Base-by-base conservation (phyloP, 441 rosid species). In the Erysimum cheiri region DNA sequence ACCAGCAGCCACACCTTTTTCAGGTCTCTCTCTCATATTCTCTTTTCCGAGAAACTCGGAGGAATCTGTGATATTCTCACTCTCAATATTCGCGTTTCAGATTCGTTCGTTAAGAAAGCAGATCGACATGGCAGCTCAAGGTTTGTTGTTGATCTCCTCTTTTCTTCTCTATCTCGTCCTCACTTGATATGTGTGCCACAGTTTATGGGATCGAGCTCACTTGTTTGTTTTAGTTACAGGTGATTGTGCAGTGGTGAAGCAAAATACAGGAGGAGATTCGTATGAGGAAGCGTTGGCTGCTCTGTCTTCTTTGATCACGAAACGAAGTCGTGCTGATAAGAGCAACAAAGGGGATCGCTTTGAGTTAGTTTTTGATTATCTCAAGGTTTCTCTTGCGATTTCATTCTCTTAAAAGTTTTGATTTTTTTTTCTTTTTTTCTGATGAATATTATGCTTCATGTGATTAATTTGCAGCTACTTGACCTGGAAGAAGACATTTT, bases 241-340 rank as follows among this genome's bases (percentile, higher is more conserved):
- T 4, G 78, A 37, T 22, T 48, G 47, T 56, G 85, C 72, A 67
- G 72, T 82, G 28, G 64, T 74, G 56, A 57, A 77, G 48, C 60
- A 58, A 3, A 67, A 71, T 24, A 41, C 40, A 46, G 48, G 60
- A 31, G 61, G 65, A 52, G 61, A 75, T 77, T 56, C 82, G 14
- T 95, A 87, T 50, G 92, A 85, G 17, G 96, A 83, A 78, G 91
- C 93, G 12, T 70, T 92, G 92, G 93, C 89, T 63, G 91, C 92
- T 41, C 73, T 95, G 66, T 92, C 97, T 13, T 90, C 97, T 40
- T 78, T 95, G 67, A 92, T 89, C n/a, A 90, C 96, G 33, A 90
- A 92, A 60, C 88, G 91, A 64, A 86, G 75, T 64, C 98, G 99
- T 69, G 96, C 94, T 63, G 96, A 90, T 74, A 89, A 87, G 74